These are phyloP conservation scores for Phtheirospermum japonicum DNA, from an alignment of 257 asterid species.

Conservation along the genomic window DNA sequence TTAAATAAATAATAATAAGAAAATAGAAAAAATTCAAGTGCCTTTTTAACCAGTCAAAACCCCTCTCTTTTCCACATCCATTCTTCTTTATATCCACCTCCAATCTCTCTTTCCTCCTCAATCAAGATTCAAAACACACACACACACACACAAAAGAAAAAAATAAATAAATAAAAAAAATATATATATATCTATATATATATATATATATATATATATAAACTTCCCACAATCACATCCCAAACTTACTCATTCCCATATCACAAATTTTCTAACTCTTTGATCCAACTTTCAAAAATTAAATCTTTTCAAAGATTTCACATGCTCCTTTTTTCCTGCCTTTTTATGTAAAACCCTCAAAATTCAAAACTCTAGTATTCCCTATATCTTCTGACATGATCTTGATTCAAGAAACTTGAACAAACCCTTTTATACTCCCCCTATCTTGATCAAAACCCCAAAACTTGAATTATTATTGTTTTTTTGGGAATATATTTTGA, in stretches of 20 bases:
- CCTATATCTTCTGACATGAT: constrained; percentile 14
- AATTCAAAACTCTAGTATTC: background rate
- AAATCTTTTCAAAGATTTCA: constrained; percentile 2
- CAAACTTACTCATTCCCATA: background rate
- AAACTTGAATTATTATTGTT: too few relatives aligned
- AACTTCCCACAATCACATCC: background rate
- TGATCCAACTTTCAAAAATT: constrained; percentile 20
- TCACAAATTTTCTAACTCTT: background rate
- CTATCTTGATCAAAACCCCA: constrained; percentile 3
- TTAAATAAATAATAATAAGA: background rate
- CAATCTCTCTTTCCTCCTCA: background rate
- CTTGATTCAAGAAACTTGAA: constrained; percentile 22
- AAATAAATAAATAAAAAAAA: too few relatives aligned
- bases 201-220: too few relatives aligned
- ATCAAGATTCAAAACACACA: constrained; percentile 17
- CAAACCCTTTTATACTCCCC: constrained; percentile 1
- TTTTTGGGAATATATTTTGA: too few relatives aligned
- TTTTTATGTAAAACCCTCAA: background rate
- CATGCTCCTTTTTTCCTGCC: constrained; percentile 5
- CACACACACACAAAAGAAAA: too few relatives aligned
- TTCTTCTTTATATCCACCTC: constrained; percentile 8
- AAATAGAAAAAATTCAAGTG: too few relatives aligned
- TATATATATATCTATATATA: too few relatives aligned
- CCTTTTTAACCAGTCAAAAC: constrained; percentile 25
- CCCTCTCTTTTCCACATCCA: constrained; percentile 27